Evolutionary conservation across 352 stramenopile species (phyloP), one percentile per base, ranked within the genome.

Genomic region (Pythium angustatum): DNA sequence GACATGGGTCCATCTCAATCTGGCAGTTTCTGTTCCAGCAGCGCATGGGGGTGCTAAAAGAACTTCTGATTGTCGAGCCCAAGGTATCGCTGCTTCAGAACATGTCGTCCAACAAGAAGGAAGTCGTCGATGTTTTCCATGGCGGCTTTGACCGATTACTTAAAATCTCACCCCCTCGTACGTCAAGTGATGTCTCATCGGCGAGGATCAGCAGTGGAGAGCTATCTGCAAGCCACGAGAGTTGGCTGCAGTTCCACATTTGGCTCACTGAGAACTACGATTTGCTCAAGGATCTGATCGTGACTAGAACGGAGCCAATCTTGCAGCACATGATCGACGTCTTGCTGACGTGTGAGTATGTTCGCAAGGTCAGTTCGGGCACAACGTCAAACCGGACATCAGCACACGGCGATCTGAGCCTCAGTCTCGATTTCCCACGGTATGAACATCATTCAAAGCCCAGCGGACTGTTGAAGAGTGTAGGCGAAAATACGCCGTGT

Each of bases 21-120:
- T 92, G 83, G 85, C 81, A 94, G 61, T 88, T 87, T 58, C 31
- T 94, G 15, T 77, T 94, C 31, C 75, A 89, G 61, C 85, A 88
- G 30, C 78, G 83, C 5, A 81, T 86, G 69, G 73, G 78, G 11
- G 76, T 91, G 12, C 43, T 94, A 21, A 91, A 90, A 38, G 85
- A 94, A 30, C 52, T 94, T 12, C 52, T 94, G 30, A 88, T 94
- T 40, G 78, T 88, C 15, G 85, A 94, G 45, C 75, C 81, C 2
- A 86, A 86, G 10, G 62, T 74, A 8, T 86, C 79, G 14, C 59
- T 92, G 6, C 62, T 94, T 3, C 77, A 87, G 49, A 90, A 84
- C 10, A 91, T 92, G 21, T 81, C 82, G 8, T 72, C 78, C 1
- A 80, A 73, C n/a, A 88, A 91, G 49, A 92, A 90, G 62, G 83